Base-by-base conservation (phyloP, 441 rosid species). In the Populus hybrid region DNA sequence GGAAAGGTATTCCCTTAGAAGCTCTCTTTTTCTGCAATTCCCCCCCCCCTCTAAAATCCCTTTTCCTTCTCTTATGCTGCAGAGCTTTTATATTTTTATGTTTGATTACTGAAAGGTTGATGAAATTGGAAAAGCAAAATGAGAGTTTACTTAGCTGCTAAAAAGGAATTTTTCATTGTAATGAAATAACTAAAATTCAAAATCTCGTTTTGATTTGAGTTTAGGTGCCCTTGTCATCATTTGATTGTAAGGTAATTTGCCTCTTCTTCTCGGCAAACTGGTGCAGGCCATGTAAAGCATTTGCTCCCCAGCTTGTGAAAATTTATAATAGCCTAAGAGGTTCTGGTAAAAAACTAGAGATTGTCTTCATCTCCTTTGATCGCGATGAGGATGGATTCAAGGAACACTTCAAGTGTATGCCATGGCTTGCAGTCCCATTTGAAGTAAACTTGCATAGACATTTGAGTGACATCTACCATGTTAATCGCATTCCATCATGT, bases 241-340 rank as follows among this genome's bases (percentile, higher is more conserved):
- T 85, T 72, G 86, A 80, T 32, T 89, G 90, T 67, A 90, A 81
- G 86, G 80, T 78, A 16, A 73, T 88, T 77, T 91, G 89, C 85
- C 88, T 92, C 77, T 89, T 91, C 84, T 93, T 91, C 85, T 93
- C 96, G 2, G 96, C 95, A 78, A 91, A 88, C 87, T 90, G 96
- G 98, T 89, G 98, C 86, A 88, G 89, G 83, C 98, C 98, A 26
- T 91, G 96, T 77, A 89, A 86, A 71, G 70, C 80, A 46, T 93
- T 93, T 78, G 80, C 76, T 35, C 98, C 96, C 40, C 88, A 86
- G 76, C 87, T 93, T 77, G 84, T 89, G 76, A 89, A 87, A 73
- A 82, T 90, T 64, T 92, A 90, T 23, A 82, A 87, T 73, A 76
- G 38, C 67, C 79, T 89, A 68, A 84, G 77, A 80, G 77, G 73